Evolutionary conservation across 2,329 filamentous ascomycete genomes (phyloP), one percentile per base, ranked within the genome.

Genomic region (Aureobasidium mangrovei): DNA sequence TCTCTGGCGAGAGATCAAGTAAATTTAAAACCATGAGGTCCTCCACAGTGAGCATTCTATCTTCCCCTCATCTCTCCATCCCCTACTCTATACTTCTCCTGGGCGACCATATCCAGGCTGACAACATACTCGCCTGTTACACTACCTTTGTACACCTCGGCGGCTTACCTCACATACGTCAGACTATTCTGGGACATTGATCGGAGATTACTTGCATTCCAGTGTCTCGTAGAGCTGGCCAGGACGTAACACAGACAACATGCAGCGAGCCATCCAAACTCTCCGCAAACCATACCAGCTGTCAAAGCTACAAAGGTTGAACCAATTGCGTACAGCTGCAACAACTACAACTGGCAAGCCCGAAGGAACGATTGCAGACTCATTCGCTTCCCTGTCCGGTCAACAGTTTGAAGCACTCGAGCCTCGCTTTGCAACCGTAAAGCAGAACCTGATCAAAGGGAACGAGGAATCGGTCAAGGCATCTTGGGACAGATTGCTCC

Each of bases 341-440:
- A 58, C 64, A 9, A 42, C 59, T 26, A 10, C 58, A 32, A 46
- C 58, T 3, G 71, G 71, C 47, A 76, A 74, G 58, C 68, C 72
- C 42, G 72, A 71, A 29, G 74, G 74, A 40, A 74, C 77, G 45
- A 77, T 77, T 27, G 76, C 73, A 2, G 74, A 75, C 61, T 73
- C 74, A 0, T 77, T 77, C 56, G 74, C 69, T 4, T 75, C 72
- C 3, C 68, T 77, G 2, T 75, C 73, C 1, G 74, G 74, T 12
- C 67, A 74, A 40, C 57, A 71, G 2, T 75, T 75, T 58, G 61
- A 62, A 47, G 72, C 74, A 2, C 67, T 77, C 7, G 64, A 70
- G 3, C 66, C 71, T 4, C 68, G 74, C 41, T 77, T 74, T 60
- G 74, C 73, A 24, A 64, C 67, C 10, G 62, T 77, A 24, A 77